Percentiles rank a stretch among this genome's conserved stretches.
These are phyloP conservation scores for Beauveria rudraprayagi DNA, from an alignment of 2,329 filamentous ascomycete genomes.

Conservation along the genomic window DNA sequence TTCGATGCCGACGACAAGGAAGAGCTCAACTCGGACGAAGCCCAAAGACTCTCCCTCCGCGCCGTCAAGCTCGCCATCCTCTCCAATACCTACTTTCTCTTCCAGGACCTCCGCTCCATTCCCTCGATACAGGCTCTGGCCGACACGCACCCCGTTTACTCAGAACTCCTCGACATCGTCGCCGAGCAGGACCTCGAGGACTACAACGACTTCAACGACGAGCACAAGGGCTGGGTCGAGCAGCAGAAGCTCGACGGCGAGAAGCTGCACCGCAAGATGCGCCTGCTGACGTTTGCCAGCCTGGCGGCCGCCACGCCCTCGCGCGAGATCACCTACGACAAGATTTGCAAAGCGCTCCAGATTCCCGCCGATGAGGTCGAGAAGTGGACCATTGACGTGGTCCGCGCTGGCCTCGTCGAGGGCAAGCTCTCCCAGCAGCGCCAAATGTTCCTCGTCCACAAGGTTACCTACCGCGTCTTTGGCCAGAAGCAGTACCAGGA, in stretches of 20 bases:
- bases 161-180: constrained; percentile 92
- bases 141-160: constrained; percentile 76
- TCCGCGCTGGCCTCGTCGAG: constrained; percentile 90
- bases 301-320: constrained; percentile 76
- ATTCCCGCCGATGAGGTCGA: constrained; percentile 80
- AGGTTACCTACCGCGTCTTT: constrained; percentile 93
- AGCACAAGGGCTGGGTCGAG: constrained; percentile 80
- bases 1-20: constrained; percentile 49
- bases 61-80: constrained; percentile 47
- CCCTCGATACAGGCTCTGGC: constrained; percentile 78
- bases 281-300: constrained; percentile 84
- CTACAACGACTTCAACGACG: constrained; percentile 90
- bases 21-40: constrained; percentile 50
- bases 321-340: constrained; percentile 80
- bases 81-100: constrained; percentile 54
- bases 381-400: constrained; percentile 98
- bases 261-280: constrained; percentile 87
- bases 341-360: constrained; percentile 77
- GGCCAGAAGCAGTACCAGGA: constrained; percentile 98
- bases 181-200: constrained; percentile 89
- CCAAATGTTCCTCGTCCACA: constrained; percentile 89
- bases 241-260: constrained; percentile 63
- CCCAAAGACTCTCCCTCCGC: constrained; percentile 51
- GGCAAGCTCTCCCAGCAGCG: constrained; percentile 92
- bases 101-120: constrained; percentile 74